These are phyloP conservation scores for Colletotrichum tofieldiae DNA, from an alignment of 2,329 filamentous ascomycete species.

Conservation along the genomic window DNA sequence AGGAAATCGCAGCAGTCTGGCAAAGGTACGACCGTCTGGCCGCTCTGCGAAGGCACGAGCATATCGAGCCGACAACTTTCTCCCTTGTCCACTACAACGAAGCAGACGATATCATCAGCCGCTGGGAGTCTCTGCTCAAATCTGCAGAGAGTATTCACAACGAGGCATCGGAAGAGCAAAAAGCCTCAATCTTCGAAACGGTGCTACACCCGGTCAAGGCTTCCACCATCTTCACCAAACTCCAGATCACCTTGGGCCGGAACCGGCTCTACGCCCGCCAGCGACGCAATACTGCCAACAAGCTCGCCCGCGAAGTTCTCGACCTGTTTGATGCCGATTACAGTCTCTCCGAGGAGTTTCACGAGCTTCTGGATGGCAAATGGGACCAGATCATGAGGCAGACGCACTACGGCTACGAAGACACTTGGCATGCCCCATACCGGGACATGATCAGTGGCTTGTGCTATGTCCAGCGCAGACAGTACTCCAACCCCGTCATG, in stretches of 20 bases:
- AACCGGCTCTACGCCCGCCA: slow-evolving; percentile 71
- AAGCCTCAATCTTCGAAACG: slow-evolving; percentile 72
- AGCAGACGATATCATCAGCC: slow-evolving; percentile 67
- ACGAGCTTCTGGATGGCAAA: slow-evolving; percentile 66
- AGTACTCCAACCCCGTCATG: slow-evolving; percentile 64
- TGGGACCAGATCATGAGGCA: slow-evolving; percentile 71
- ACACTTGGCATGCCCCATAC: slow-evolving; percentile 71
- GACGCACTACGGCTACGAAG: slow-evolving; percentile 66
- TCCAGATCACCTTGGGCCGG: slow-evolving; percentile 60
- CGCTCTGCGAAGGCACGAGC: slow-evolving; percentile 72
- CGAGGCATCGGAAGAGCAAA: slow-evolving; percentile 50
- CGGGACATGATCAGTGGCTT: slow-evolving; percentile 69
- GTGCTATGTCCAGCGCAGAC: slow-evolving; percentile 66
- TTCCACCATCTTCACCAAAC: slow-evolving; percentile 67
- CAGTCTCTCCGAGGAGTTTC: slow-evolving; percentile 65
- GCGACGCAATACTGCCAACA: slow-evolving; percentile 70
- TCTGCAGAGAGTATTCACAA: slow-evolving; percentile 51
- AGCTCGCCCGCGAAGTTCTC: slow-evolving; percentile 61
- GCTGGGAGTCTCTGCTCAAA: slow-evolving; percentile 55
- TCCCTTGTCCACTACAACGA: slow-evolving; percentile 74
- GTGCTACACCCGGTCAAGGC: slow-evolving; percentile 74
- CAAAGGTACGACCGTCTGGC: slow-evolving; percentile 65
- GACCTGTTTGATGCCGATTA: slow-evolving; percentile 67
- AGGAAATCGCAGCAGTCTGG: slow-evolving; percentile 64
- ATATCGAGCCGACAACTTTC: slow-evolving; percentile 70